phyloP scores from a whole-genome alignment of 2,329 filamentous ascomycete genomes.

The Mycogone perniciosa region DNA sequence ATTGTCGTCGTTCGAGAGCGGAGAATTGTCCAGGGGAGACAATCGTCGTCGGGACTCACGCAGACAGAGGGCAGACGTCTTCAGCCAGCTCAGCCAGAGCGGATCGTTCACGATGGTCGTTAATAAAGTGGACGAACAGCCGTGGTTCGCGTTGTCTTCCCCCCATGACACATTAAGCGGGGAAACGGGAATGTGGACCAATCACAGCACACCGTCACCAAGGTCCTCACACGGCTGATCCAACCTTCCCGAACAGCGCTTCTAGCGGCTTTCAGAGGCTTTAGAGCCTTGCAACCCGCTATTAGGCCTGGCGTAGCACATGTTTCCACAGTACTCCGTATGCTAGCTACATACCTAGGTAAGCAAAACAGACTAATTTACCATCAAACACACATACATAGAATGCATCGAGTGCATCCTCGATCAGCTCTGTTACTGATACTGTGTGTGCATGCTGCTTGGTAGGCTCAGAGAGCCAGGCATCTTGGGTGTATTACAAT shows the following conservation, averaged over 20 bases:
- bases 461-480: too few relatives aligned
- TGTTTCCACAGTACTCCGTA: too few relatives aligned
- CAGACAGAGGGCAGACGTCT: conserved; percentile 6
- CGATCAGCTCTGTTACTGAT: too few relatives aligned
- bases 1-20: conserved; percentile 1
- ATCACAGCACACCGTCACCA: conserved; percentile 21
- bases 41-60: conserved; percentile 9
- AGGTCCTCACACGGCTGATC: conserved; percentile 14
- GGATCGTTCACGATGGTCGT: conserved; percentile 13
- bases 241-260: conserved; percentile 6
- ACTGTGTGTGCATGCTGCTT: too few relatives aligned
- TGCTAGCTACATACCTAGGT: too few relatives aligned
- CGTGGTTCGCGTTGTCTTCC: conserved; percentile 26
- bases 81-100: conserved; percentile 9
- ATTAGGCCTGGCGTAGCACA: too few relatives aligned
- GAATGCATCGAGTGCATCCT: too few relatives aligned
- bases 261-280: neutral
- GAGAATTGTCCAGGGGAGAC: conserved; percentile 1
- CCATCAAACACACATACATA: too few relatives aligned
- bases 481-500: too few relatives aligned
- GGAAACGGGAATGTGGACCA: conserved; percentile 23
- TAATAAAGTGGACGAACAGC: conserved; percentile 15
- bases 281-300: too few relatives aligned
- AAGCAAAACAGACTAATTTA: too few relatives aligned
- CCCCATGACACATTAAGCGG: conserved; percentile 35